Evolutionary conservation across 2,329 filamentous ascomycete genomes (phyloP).

Genomic region (Didymella pinodella): DNA sequence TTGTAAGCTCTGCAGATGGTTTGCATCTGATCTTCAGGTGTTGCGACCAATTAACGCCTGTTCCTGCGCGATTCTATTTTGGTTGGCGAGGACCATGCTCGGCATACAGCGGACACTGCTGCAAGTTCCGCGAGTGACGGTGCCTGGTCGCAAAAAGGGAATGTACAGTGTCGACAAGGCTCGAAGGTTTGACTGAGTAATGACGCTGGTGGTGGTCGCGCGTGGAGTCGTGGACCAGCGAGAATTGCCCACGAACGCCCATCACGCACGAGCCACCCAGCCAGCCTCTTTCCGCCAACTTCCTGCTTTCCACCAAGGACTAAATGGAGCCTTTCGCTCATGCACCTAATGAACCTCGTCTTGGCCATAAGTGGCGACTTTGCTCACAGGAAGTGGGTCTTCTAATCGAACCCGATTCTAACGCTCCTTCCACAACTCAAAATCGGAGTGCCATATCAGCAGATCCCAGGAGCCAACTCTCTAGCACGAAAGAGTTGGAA

Average conservation of each 20-base stretch:
- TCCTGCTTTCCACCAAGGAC: too few relatives aligned
- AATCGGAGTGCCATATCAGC: not conserved
- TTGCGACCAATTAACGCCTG: not conserved
- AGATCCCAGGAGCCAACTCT: not conserved
- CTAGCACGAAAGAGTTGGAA: not conserved
- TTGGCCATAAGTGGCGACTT: not conserved
- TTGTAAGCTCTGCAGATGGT: not conserved
- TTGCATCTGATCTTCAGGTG: not conserved
- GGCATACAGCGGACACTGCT: too few relatives aligned
- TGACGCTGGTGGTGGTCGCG: too few relatives aligned
- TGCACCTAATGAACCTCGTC: not conserved
- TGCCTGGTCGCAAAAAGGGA: too few relatives aligned
- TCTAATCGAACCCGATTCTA: not conserved
- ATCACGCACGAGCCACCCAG: too few relatives aligned
- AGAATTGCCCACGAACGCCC: too few relatives aligned
- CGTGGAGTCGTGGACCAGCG: too few relatives aligned
- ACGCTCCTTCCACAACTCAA: not conserved
- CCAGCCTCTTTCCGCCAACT: too few relatives aligned
- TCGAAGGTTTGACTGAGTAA: too few relatives aligned
- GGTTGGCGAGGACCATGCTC: too few relatives aligned
- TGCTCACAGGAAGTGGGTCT: not conserved
- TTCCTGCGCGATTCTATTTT: not conserved
- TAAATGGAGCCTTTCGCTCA: accelerated
- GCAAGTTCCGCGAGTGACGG: too few relatives aligned
- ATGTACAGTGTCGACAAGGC: too few relatives aligned